phyloP scores from a whole-genome alignment of 2,329 filamentous ascomycete genomes.

The Diaporthe destruens region DNA sequence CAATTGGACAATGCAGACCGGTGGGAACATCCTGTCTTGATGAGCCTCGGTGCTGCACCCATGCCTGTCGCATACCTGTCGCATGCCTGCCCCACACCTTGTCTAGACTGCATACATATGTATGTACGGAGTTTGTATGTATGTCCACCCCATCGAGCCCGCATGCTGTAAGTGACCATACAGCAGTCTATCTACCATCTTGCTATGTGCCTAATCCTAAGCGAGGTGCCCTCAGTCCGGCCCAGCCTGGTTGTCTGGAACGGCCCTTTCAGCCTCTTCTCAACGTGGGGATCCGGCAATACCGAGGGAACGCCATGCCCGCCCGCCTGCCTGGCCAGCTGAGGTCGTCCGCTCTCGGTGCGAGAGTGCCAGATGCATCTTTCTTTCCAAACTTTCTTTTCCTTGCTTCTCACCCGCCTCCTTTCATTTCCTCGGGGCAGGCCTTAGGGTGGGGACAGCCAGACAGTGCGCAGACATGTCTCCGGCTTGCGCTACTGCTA shows the following conservation, averaged over 20 bases:
- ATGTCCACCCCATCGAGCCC: neutral
- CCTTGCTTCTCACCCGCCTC: neutral
- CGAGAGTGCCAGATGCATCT: neutral
- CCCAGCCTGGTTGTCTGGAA: slow-evolving; percentile 20
- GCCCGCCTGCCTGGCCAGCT: no score
- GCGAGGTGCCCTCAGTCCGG: neutral
- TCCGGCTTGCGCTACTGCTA: neutral
- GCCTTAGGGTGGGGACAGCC: slow-evolving; percentile 3
- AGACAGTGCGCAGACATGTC: neutral
- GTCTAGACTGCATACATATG: slow-evolving; percentile 16
- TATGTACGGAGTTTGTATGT: no score
- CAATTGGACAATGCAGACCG: neutral
- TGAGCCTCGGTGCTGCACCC: no score
- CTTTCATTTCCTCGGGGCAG: slow-evolving; percentile 26
- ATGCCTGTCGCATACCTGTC: no score
- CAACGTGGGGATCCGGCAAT: slow-evolving; percentile 25
- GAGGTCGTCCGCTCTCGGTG: neutral
- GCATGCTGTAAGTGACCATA: neutral
- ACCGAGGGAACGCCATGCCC: neutral
- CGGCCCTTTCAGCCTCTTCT: slow-evolving; percentile 16
- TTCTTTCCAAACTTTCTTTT: neutral
- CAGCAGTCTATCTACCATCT: slow-evolving; percentile 9
- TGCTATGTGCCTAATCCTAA: neutral
- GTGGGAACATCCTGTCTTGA: no score
- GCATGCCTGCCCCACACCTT: slow-evolving; percentile 13